Evolutionary conservation across 108 stramenopile species (phyloP), one percentile per base, ranked within the genome.

Genomic region (Pseudonitzschia pungens): DNA sequence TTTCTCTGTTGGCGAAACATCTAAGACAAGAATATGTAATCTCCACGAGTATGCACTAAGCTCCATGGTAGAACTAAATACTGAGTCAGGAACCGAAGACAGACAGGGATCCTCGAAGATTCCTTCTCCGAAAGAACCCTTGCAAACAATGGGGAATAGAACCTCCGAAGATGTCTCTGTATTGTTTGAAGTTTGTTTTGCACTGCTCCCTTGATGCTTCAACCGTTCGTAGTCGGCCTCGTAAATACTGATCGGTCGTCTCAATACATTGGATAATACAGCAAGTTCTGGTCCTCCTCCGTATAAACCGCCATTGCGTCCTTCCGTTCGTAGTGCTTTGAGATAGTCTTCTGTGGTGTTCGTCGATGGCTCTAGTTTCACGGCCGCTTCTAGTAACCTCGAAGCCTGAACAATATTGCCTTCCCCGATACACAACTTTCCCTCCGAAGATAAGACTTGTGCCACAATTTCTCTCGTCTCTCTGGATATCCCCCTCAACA

Each of bases 251-350:
- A 92, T 92, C n/a, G 91, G 91, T n/a, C 91, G 73, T 60, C 87
- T 77, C 57, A 92, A 78, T 6, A 92, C 66, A 73, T 92, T 92
- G 40, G 87, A 71, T 59, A 92, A 65, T 3, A 83, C 87, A 27
- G 87, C 89, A 56, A 92, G 72, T 70, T 92, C 91, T 15, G 89
- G 88, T 16, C 91, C 91, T 24, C 91, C 91, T 0, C 89, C 91
- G 31, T 89, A 83, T 55, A 92, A 53, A 5, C 86, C 87, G 27
- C 88, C 88, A 41, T 80, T 21, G n/a, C 64, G 73, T 15, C 90
- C 90, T 43, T 77, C 76, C 58, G 51, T 73, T 21, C 86, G 75
- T 41, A 92, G 68, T 42, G 40, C 68, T 28, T 33, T 27, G 27
- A 92, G 63, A 67, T 89, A 89, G 16, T 84, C 83, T 22, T 89